Evolutionary conservation across 2,329 filamentous ascomycete species (phyloP).

Genomic region (Aureobasidium zeae): DNA sequence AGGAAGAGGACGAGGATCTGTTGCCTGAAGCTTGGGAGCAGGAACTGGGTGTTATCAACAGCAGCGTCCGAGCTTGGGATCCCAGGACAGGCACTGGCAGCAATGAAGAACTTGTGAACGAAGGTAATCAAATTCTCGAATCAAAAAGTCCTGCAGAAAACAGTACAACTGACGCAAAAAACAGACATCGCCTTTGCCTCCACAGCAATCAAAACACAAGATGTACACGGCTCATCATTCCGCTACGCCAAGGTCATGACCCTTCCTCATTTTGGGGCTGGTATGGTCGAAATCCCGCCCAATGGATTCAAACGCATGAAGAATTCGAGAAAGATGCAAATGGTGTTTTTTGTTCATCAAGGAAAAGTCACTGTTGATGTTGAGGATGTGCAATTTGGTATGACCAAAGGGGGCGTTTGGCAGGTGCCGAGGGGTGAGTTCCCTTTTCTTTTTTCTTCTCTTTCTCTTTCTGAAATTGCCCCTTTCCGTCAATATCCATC

Average conservation of each 20-base stretch:
- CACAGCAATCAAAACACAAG: conserved; percentile 47
- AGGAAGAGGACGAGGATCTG: conserved; percentile 45
- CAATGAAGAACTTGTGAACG: conserved; percentile 28
- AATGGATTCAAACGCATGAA: conserved; percentile 78
- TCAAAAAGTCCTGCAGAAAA: neutral
- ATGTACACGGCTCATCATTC: conserved; percentile 61
- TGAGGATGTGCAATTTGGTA: conserved; percentile 66
- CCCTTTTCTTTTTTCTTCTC: conserved; percentile 5
- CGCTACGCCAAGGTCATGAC: conserved; percentile 81
- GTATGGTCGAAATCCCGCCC: conserved; percentile 79
- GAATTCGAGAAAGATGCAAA: conserved; percentile 92
- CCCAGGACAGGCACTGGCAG: conserved; percentile 23
- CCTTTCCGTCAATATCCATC: no score
- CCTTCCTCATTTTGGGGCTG: conserved; percentile 77
- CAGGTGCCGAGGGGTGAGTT: conserved; percentile 85
- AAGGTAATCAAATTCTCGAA: conserved; percentile 27
- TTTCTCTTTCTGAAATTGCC: no score
- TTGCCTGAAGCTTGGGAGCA: conserved; percentile 61
- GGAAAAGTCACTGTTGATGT: conserved; percentile 76
- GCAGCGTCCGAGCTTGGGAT: conserved; percentile 53
- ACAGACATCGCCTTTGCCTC: conserved; percentile 53
- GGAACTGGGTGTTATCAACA: conserved; percentile 53
- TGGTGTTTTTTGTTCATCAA: conserved; percentile 84
- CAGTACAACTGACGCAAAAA: neutral
- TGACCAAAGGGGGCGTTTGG: conserved; percentile 81